Conservation (phyloP, 176 grass and related monocot genomes). For the Musa troglodytarum region DNA sequence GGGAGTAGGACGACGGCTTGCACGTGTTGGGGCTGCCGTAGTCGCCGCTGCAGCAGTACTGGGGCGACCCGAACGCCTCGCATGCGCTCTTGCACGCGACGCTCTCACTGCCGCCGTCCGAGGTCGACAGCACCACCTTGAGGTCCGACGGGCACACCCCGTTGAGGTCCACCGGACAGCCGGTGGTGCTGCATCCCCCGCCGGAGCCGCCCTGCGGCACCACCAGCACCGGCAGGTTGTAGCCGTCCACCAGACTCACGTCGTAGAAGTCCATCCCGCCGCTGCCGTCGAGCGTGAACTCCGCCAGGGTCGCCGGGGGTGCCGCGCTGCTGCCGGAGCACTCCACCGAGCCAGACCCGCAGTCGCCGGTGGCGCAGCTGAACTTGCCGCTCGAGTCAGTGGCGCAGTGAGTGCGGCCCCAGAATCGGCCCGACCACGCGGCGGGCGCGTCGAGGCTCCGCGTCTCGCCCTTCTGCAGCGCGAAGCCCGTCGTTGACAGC, state of each 20-base stretch:
- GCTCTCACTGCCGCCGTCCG: conserved; percentile 15
- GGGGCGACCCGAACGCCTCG: conserved; percentile 73
- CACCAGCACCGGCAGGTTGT: conserved; percentile 84
- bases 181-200: conserved; percentile 58
- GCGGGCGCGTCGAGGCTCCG: conserved; percentile 33
- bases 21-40: conserved; percentile 82
- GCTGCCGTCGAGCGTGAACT: conserved; percentile 81
- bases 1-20: conserved; percentile 62
- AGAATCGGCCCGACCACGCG: conserved; percentile 85
- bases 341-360: conserved; percentile 44
- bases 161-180: conserved; percentile 77
- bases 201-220: conserved; percentile 37
- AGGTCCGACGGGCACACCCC: conserved; percentile 61
- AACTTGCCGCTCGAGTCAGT: conserved; percentile 48
- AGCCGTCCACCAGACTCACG: conserved; percentile 85
- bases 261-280: conserved; percentile 95
- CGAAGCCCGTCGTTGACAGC: conserved; percentile 61
- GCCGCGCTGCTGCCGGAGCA: conserved; percentile 55
- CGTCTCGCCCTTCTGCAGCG: conserved; percentile 47
- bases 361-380: conserved; percentile 73
- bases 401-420: conserved; percentile 81
- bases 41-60: conserved; percentile 86
- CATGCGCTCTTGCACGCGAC: conserved; percentile 89
- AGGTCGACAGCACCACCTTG: conserved; percentile 21
- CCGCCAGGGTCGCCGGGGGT: conserved; percentile 61